phyloP scores from a whole-genome alignment of 495 filamentous ascomycete species.

The Geoglossum glabrum region DNA sequence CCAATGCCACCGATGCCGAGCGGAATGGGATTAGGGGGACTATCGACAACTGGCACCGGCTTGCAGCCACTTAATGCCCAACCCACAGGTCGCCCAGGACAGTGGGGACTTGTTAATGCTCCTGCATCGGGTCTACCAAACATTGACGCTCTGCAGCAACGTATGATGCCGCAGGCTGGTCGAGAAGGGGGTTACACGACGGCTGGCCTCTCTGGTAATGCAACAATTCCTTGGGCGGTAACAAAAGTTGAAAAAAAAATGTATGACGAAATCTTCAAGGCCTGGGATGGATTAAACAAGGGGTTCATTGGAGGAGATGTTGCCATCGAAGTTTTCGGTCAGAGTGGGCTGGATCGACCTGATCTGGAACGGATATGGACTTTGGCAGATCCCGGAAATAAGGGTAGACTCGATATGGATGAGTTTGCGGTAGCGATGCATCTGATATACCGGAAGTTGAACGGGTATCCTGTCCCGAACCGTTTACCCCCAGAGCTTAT shows the following conservation, averaged over 20 bases:
- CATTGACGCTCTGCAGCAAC: constrained; percentile 78
- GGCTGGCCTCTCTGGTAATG: constrained; percentile 73
- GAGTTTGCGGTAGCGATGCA: constrained; percentile 99
- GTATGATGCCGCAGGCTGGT: constrained; percentile 95
- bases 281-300: constrained; percentile 90
- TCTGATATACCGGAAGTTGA: constrained; percentile 90
- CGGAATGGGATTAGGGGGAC: constrained; percentile 38
- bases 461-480: constrained; percentile 85
- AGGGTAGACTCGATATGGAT: constrained; percentile 84
- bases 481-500: constrained; percentile 84
- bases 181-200: constrained; percentile 87
- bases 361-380: constrained; percentile 94
- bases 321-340: constrained; percentile 91
- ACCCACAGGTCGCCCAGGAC: constrained; percentile 87
- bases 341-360: constrained; percentile 76
- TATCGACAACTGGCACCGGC: constrained; percentile 45
- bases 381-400: constrained; percentile 79
- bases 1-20: constrained; percentile 94
- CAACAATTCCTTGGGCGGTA: constrained; percentile 92
- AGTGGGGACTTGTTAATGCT: constrained; percentile 95
- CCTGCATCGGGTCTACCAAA: constrained; percentile 80
- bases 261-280: constrained; percentile 87
- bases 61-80: constrained; percentile 60
- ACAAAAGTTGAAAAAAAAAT: constrained; percentile 98
- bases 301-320: constrained; percentile 85